phyloP scores from a whole-genome alignment of 371 early-diverging fungal species.

The Sporodiniella umbellata region DNA sequence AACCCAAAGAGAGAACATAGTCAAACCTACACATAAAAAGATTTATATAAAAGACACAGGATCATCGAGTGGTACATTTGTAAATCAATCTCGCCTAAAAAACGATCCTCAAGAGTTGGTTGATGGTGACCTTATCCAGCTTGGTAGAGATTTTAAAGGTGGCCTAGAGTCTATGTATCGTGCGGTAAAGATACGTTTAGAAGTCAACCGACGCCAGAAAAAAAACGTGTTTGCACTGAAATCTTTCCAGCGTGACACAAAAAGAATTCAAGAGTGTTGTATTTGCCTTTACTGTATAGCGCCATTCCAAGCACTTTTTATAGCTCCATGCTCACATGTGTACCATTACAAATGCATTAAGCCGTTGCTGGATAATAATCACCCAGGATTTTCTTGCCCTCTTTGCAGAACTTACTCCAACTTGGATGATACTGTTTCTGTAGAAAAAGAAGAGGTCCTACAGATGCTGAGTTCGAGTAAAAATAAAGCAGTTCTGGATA shows the following conservation, averaged over 20 bases:
- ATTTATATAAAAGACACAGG: slow-evolving; percentile 81
- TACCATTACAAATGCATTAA: slow-evolving; percentile 94
- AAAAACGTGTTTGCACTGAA: slow-evolving; percentile 10
- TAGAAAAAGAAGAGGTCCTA: slow-evolving; percentile 64
- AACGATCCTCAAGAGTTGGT: slow-evolving; percentile 68
- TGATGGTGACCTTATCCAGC: slow-evolving; percentile 83
- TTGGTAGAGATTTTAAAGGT: slow-evolving; percentile 90
- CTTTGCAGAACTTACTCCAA: slow-evolving; percentile 94
- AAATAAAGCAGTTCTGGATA: no score
- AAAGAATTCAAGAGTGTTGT: slow-evolving; percentile 82
- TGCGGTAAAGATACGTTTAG: slow-evolving; percentile 81
- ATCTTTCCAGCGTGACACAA: background rate
- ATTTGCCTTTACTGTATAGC: slow-evolving; percentile 93
- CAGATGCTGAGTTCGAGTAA: slow-evolving; percentile 31
- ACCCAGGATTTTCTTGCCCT: slow-evolving; percentile 89
- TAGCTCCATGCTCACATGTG: slow-evolving; percentile 95
- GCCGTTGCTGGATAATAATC: slow-evolving; percentile 56
- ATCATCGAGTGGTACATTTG: slow-evolving; percentile 87
- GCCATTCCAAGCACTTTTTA: slow-evolving; percentile 91
- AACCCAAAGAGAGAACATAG: background rate
- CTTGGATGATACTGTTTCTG: slow-evolving; percentile 74
- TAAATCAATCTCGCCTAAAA: slow-evolving; percentile 81
- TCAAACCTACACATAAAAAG: slow-evolving; percentile 31
- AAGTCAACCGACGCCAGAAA: slow-evolving; percentile 60
- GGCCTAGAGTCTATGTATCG: slow-evolving; percentile 74